These are phyloP conservation scores for Linum tenue DNA, from an alignment of 345 rosid species.

Conservation along the genomic window DNA sequence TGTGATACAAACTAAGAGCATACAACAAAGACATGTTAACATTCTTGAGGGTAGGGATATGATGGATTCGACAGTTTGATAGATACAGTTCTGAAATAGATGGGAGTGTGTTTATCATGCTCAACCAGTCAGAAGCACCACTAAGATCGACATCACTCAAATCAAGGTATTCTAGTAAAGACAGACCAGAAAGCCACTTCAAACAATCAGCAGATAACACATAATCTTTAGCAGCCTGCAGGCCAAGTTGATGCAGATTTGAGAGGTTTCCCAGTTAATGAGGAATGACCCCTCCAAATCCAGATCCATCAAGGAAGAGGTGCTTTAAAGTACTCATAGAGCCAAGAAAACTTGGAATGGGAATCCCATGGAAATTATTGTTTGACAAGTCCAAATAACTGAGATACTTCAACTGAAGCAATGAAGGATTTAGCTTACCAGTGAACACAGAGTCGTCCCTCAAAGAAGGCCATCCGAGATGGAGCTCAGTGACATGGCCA, in stretches of 20 bases:
- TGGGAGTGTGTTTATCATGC: no score
- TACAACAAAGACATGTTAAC: constrained; percentile 6
- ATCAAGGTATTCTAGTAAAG: no score
- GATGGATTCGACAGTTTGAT: neutral
- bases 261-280: constrained; percentile 29
- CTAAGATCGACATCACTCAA: no score
- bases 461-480: neutral
- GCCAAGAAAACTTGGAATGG: no score
- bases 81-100: no score
- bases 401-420: neutral
- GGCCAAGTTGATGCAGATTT: neutral
- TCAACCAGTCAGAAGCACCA: no score
- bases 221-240: constrained; percentile 1
- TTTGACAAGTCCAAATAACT: no score
- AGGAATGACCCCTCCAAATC: constrained; percentile 30
- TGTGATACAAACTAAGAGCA: constrained; percentile 1
- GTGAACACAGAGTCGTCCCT: neutral
- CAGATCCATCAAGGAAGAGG: no score
- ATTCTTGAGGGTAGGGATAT: neutral
- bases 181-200: constrained; percentile 8
- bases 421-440: neutral
- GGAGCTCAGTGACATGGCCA: neutral
- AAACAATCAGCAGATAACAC: constrained; percentile 4
- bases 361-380: no score
- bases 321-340: neutral